Base-by-base conservation (phyloP, 1,284 basidiomycete genomes). In the Apiotrichum sp. region DNA sequence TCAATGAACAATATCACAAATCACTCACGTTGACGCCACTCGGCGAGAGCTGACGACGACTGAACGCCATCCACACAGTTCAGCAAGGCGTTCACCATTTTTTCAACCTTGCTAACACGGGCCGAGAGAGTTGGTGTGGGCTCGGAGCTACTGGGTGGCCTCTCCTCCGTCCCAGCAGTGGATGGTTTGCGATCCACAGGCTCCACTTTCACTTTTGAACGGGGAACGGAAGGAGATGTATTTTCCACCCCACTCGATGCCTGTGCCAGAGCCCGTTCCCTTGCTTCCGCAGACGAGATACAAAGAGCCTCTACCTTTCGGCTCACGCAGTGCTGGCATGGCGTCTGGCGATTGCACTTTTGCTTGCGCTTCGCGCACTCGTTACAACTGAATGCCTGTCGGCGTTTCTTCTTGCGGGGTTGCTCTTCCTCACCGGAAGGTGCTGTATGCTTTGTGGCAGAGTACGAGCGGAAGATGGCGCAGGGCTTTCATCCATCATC, bases 361-460 rank as follows among this genome's bases (percentile, higher is more conserved):
- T 74, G 72, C 53, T 74, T 74, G 41, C 72, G 61, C 50, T 74
- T 74, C 5, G 70, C 65, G 38, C 72, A 74, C 56, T 74, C 70
- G 9, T 68, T 69, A 50, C 72, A 74, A 4, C 63, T 64, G 31
- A 72, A 62, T 1, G 72, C 72, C 11, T 70, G 65, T 16, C 72
- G 51, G 14, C 71, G 52, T 51, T 74, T 74, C 62, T 74, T 74
- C 62, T 73, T 74, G n/a, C 62, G 62, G 6, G 47, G 54, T 40
- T 47, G 48, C 36, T 47, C 53, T 1, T 47, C 54, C 14, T 53
- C 57, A 33, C 39, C 10, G 1, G 59, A 34, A 3, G 65, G 60
- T 3, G 53, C 56, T 3, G 60, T 35, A 44, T 65, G 65, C 38
- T 66, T 65, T 35, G 56, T 36, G 11, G 13, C 35, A 10, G 47